Evolutionary conservation across 768 basidiomycete genomes (phyloP).

Genomic region (Collybiopsis confluens): DNA sequence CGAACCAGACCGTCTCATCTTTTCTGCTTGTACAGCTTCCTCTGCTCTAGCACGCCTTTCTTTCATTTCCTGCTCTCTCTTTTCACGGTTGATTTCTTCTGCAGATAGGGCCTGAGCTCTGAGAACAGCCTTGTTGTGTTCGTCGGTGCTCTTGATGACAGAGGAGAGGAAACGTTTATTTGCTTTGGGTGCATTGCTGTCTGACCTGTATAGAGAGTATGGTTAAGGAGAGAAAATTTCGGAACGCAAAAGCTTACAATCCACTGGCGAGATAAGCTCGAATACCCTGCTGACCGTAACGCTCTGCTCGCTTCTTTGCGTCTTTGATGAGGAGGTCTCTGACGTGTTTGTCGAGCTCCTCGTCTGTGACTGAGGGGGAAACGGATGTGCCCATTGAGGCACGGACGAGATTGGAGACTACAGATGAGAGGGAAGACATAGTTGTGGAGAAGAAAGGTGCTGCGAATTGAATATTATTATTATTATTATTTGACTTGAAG

Average conservation of each 20-base stretch:
- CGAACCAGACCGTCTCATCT: conserved; percentile 35
- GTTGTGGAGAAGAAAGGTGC: neutral
- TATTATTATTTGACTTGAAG: too few relatives aligned
- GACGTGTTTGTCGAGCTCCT: conserved; percentile 88
- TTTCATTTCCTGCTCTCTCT: conserved; percentile 59
- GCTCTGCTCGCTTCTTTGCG: conserved; percentile 86
- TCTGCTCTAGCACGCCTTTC: conserved; percentile 66
- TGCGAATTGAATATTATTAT: too few relatives aligned
- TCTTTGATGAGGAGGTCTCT: conserved; percentile 89
- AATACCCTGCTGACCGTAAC: conserved; percentile 73
- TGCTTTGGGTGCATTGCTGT: conserved; percentile 70
- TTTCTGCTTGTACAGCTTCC: conserved; percentile 71
- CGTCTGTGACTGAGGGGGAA: conserved; percentile 58
- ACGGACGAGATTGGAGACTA: conserved; percentile 75
- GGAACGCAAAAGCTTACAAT: conserved; percentile 29
- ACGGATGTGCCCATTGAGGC: conserved; percentile 73
- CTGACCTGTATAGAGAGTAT: conserved; percentile 38
- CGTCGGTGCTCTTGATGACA: conserved; percentile 92
- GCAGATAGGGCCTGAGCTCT: conserved; percentile 70
- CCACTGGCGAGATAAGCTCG: conserved; percentile 66
- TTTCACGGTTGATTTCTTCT: conserved; percentile 64
- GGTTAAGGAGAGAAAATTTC: neutral
- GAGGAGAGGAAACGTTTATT: conserved; percentile 81
- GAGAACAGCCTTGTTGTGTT: conserved; percentile 86
- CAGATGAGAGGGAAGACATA: conserved; percentile 66